Evolutionary conservation across 148 eudicot genomes (phyloP).

Genomic region (Polygonum aviculare): DNA sequence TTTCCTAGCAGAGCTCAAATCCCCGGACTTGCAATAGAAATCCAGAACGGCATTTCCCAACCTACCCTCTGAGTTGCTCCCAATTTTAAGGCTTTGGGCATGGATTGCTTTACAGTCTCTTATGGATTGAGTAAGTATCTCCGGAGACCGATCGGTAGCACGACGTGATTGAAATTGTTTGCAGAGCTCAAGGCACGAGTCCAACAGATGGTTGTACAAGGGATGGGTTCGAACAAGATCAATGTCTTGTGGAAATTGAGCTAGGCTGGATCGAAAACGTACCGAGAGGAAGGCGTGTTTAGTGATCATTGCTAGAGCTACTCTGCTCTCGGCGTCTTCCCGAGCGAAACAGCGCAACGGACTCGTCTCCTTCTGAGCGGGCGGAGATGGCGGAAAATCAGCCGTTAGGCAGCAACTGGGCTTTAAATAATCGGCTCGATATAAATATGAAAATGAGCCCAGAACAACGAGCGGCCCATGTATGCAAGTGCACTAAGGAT

Average conservation of each 20-base stretch:
- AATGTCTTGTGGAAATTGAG: neutral
- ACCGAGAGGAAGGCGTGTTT: neutral
- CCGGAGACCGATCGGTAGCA: slow-evolving; percentile 64
- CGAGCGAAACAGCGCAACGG: neutral
- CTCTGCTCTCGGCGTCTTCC: neutral
- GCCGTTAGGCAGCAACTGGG: no score
- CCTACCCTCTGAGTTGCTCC: slow-evolving; percentile 36
- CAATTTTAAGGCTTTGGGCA: slow-evolving; percentile 41
- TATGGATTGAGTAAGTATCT: slow-evolving; percentile 29
- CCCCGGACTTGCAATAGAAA: slow-evolving; percentile 82
- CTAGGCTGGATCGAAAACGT: neutral
- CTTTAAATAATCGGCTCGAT: no score
- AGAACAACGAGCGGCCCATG: no score
- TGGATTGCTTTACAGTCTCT: slow-evolving; percentile 33
- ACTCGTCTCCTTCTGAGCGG: neutral
- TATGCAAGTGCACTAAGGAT: no score
- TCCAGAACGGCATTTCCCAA: slow-evolving; percentile 64
- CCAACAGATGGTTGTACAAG: slow-evolving; percentile 23
- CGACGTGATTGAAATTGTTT: slow-evolving; percentile 43
- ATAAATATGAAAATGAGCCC: no score
- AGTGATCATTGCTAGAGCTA: neutral
- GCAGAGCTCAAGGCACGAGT: slow-evolving; percentile 43
- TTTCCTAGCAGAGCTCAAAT: slow-evolving; percentile 31
- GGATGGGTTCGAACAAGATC: neutral
- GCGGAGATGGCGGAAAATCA: no score